Base-by-base conservation (phyloP, 2,329 filamentous ascomycete genomes). In the Fusarium sambucinum region DNA sequence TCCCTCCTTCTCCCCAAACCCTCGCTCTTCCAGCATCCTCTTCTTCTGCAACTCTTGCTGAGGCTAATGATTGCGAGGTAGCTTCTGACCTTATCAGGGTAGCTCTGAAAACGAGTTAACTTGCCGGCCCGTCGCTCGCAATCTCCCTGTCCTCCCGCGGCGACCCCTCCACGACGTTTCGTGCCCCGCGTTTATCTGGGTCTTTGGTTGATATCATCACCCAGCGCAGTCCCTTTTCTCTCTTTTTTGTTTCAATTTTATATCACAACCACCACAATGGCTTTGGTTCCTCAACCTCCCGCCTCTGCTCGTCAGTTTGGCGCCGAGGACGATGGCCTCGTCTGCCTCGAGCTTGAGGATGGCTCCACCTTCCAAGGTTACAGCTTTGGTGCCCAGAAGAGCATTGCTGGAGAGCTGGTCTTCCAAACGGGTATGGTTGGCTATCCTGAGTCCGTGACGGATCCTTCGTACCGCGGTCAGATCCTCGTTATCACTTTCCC, bases 371-470 rank as follows among this genome's bases (percentile, higher is more conserved):
- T 94, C 85, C 92, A 96, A 79, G 96, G 96, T 74, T 94, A 93
- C 85, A 97, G 94, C 87, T 99, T 99, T 79, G 96, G 96, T 81
- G 94, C 95, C 69, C 87, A 93, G 77, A 97, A 94, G 87, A 97
- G 93, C 83, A 89, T 96, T 76, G 92, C 95, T 71, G 96, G 96
- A 80, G 96, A 99, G 86, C 86, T 99, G 79, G 96, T 99, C 82
- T 99, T 99, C 85, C 95, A 98, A 87, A 99, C 96, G 60, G 96
- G 96, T 81, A 97, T 98, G 94, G 96, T 98, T 74, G 96, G 96
- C 77, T 99, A 99, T 80, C 94, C 96, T 41, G 96, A 99, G 85
- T 96, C 91, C 47, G 86, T 96, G 74, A 95, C 92, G 64, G 92
- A 96, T 77, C 92, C 92, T 71, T 95, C 92, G 50, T 95, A 96